Percentiles rank a stretch among this genome's conserved stretches.
phyloP scores from a whole-genome alignment of 768 basidiomycete genomes.

The Hortiboletus campestris region DNA sequence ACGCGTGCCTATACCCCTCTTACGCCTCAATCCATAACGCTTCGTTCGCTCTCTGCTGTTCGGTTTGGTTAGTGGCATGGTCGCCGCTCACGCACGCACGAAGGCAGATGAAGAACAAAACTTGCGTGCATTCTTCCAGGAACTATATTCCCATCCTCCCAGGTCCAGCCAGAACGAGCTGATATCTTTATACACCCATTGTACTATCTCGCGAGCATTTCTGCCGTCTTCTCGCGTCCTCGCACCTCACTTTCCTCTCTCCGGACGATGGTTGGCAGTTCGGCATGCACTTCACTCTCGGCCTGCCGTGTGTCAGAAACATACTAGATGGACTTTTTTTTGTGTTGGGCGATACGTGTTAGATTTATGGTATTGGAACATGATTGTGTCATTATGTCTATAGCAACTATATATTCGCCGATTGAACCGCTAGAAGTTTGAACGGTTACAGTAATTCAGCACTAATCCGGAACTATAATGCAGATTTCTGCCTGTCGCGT shows the following conservation, averaged over 20 bases:
- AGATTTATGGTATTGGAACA: neutral
- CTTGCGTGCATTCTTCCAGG: neutral
- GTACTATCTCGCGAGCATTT: neutral
- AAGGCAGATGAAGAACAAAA: neutral
- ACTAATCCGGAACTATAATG: too few relatives aligned
- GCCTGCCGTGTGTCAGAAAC: neutral
- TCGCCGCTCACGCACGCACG: neutral
- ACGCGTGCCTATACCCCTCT: conserved; percentile 59
- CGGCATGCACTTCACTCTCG: neutral
- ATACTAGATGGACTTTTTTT: neutral
- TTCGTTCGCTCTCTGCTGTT: neutral
- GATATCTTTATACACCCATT: neutral
- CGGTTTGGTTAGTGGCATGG: neutral
- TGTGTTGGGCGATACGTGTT: neutral
- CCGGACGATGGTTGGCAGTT: neutral
- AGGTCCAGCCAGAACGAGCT: neutral
- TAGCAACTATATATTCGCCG: neutral
- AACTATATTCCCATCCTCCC: neutral
- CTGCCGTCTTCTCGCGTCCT: neutral
- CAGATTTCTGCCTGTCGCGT: too few relatives aligned
- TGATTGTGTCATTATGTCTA: neutral
- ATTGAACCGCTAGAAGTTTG: too few relatives aligned
- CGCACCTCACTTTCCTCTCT: neutral
- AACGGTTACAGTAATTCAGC: too few relatives aligned
- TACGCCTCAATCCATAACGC: conserved; percentile 48